Conservation (phyloP, 2,329 filamentous ascomycete genomes). For the Penicillium vulpinum region DNA sequence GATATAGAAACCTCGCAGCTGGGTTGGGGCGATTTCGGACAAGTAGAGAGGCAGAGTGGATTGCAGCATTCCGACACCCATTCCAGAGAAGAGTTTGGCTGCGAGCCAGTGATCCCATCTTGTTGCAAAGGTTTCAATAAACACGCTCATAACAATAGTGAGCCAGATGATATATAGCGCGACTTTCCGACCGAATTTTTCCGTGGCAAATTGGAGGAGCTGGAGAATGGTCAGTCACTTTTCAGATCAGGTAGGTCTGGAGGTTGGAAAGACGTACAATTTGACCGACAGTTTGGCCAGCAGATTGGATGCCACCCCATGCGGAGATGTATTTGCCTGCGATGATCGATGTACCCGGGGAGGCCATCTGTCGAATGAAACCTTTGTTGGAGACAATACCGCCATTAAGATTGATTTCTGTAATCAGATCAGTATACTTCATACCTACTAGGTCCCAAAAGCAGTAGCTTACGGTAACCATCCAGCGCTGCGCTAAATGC, state of each 20-base stretch:
- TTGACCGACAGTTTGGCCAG: constrained; percentile 43
- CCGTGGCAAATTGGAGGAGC: constrained; percentile 40
- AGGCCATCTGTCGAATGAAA: constrained; percentile 42
- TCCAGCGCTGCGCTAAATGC: constrained; percentile 47
- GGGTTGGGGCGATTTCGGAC: constrained; percentile 44
- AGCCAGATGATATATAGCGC: constrained; percentile 40
- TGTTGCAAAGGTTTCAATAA: constrained; percentile 40
- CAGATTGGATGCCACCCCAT: constrained; percentile 44
- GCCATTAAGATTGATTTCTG: constrained; percentile 39
- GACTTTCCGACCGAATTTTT: constrained; percentile 38
- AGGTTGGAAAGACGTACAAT: constrained; percentile 26
- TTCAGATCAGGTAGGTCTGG: neutral
- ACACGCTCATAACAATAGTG: constrained; percentile 38
- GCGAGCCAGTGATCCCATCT: constrained; percentile 46
- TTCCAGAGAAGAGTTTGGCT: constrained; percentile 37
- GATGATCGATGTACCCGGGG: constrained; percentile 34
- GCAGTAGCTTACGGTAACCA: constrained; percentile 40
- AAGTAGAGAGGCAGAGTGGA: constrained; percentile 46
- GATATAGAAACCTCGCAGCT: constrained; percentile 43
- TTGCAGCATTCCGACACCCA: constrained; percentile 48
- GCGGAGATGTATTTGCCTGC: constrained; percentile 40
- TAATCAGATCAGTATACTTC: neutral
- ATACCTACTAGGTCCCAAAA: neutral
- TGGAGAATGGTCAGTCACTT: neutral
- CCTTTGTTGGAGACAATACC: constrained; percentile 46